phyloP scores from a whole-genome alignment of 441 rosid species.

The California macrophylla region DNA sequence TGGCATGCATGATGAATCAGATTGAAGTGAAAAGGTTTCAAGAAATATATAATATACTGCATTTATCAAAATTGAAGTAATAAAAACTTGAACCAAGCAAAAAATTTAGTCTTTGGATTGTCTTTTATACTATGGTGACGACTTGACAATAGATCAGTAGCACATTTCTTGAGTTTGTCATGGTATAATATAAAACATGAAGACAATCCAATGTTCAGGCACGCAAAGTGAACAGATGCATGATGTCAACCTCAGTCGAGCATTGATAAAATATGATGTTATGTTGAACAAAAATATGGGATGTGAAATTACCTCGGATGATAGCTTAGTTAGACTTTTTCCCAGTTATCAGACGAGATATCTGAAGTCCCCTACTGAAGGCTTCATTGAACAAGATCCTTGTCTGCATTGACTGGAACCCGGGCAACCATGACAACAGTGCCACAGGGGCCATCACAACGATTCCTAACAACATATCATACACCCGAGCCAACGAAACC shows the following conservation, averaged over 20 bases:
- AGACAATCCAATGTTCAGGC: not conserved
- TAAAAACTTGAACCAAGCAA: not conserved
- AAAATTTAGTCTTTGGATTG: not conserved
- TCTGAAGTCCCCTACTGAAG: conserved; percentile 16
- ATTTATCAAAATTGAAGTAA: not conserved
- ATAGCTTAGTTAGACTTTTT: conserved; percentile 1
- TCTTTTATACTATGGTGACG: not conserved
- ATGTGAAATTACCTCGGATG: conserved; percentile 6
- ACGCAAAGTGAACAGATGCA: not conserved
- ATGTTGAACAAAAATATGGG: not conserved
- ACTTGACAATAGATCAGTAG: not conserved
- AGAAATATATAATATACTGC: not conserved
- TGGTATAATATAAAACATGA: not conserved
- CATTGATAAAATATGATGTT: not conserved
- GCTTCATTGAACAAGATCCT: conserved; percentile 20
- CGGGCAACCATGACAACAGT: conserved; percentile 21
- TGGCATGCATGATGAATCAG: not conserved
- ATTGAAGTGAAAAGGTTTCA: not conserved
- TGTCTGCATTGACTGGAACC: conserved; percentile 17
- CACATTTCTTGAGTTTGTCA: not conserved
- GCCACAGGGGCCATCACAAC: conserved; percentile 16
- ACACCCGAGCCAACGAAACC: conserved; percentile 18
- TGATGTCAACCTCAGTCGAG: not conserved
- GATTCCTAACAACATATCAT: conserved; percentile 16
- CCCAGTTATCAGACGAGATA: conserved; percentile 15